Conservation (phyloP, 371 early-diverging fungal genomes). For the Syncephalastrum monosporum region DNA sequence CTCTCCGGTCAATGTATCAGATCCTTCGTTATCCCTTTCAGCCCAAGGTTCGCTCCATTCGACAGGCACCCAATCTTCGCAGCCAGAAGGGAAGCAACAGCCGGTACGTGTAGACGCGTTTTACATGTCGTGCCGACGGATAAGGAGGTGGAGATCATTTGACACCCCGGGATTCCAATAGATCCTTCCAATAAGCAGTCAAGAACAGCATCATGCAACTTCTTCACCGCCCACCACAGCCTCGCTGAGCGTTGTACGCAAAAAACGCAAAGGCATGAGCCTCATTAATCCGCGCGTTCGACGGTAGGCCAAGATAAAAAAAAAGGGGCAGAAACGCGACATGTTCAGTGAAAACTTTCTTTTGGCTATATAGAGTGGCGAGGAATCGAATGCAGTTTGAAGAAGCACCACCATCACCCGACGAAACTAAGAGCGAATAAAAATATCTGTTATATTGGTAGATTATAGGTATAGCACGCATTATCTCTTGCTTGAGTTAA, state of each 20-base stretch:
- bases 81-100: neutral
- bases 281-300: conserved; percentile 11
- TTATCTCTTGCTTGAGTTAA: neutral
- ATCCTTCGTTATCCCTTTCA: neutral
- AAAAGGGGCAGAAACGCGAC: neutral
- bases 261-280: conserved; percentile 12
- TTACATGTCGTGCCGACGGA: neutral
- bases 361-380: neutral
- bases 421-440: neutral
- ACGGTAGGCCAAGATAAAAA: conserved; percentile 2
- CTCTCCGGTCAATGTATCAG: neutral
- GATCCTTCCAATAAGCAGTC: neutral
- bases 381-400: neutral
- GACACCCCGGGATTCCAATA: neutral
- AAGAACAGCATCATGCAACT: neutral
- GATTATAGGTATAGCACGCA: neutral
- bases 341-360: conserved; percentile 1
- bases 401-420: neutral
- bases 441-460: neutral
- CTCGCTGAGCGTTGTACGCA: neutral
- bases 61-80: neutral
- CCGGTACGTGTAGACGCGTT: neutral
- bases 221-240: neutral
- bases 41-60: neutral
- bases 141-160: neutral